A percentile compares a stretch with the other conserved stretches of the same genome.
Conservation (phyloP, 805 yeast species). For the Myxozyma neotropica region DNA sequence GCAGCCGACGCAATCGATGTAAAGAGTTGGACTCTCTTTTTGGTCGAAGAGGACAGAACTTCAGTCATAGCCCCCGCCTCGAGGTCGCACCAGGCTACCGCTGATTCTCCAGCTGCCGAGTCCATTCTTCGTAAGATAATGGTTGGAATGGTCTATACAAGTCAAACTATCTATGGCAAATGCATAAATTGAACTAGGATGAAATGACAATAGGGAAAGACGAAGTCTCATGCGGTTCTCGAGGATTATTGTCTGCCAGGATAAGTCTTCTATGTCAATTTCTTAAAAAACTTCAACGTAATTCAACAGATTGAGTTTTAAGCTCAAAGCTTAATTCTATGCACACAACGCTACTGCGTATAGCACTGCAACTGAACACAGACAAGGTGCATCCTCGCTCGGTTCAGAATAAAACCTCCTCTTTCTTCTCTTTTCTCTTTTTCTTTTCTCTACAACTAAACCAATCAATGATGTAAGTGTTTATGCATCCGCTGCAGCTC, state of each 20-base stretch:
- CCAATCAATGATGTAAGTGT: conserved; percentile 37
- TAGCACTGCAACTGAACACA: not conserved
- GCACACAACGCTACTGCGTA: too few relatives aligned
- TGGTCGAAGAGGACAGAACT: conserved; percentile 31
- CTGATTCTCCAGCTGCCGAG: conserved; percentile 12
- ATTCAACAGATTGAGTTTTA: too few relatives aligned
- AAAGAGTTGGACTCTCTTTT: conserved; percentile 25
- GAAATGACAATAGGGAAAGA: too few relatives aligned
- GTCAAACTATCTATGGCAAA: not conserved
- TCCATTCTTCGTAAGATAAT: conserved; percentile 6
- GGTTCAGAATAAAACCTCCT: too few relatives aligned
- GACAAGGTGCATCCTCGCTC: too few relatives aligned
- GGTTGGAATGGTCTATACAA: not conserved
- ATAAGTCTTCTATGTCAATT: not conserved
- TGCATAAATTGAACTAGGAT: too few relatives aligned
- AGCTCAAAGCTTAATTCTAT: too few relatives aligned
- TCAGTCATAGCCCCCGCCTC: conserved; percentile 19
- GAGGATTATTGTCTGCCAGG: not conserved
- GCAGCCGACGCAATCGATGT: conserved; percentile 22
- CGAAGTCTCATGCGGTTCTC: not conserved
- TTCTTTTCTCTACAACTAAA: conserved; percentile 35
- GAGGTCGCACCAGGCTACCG: conserved; percentile 25
- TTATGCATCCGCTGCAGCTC: conserved; percentile 34
- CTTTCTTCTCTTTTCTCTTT: conserved; percentile 1
- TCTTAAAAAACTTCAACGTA: not conserved